phyloP scores from a whole-genome alignment of 805 yeast genomes.

The Blastobotrys parvus region DNA sequence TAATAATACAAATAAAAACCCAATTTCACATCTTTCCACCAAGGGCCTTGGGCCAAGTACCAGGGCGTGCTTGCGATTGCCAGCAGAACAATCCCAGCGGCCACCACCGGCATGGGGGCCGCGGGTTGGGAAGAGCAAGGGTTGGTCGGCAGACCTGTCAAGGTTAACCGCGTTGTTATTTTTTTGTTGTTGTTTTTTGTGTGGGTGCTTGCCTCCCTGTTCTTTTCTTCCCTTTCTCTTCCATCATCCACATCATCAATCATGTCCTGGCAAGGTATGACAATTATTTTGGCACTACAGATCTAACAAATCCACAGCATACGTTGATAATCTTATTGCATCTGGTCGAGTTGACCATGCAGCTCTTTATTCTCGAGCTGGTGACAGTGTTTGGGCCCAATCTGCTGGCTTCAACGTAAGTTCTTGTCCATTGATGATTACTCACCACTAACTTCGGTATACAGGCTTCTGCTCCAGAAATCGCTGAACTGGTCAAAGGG shows the following conservation, averaged over 20 bases:
- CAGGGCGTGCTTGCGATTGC: too few species aligned
- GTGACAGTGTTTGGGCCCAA: constrained; percentile 91
- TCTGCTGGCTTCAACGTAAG: constrained; percentile 48
- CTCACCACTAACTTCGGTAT: constrained; percentile 12
- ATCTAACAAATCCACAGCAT: constrained; percentile 59
- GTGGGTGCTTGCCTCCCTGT: neutral
- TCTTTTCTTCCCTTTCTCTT: neutral
- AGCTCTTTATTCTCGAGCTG: constrained; percentile 87
- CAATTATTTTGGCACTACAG: too few species aligned
- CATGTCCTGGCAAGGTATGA: constrained; percentile 29
- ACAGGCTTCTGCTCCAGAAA: constrained; percentile 58
- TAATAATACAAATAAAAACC: too few species aligned
- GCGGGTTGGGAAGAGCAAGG: too few species aligned
- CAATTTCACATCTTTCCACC: too few species aligned
- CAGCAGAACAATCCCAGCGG: too few species aligned
- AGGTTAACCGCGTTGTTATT: too few species aligned
- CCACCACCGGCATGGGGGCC: too few species aligned
- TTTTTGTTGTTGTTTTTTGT: too few species aligned
- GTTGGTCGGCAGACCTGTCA: too few species aligned
- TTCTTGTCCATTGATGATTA: constrained; percentile 1
- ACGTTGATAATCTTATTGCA: constrained; percentile 85
- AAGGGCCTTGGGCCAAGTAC: too few species aligned
- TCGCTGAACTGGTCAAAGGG: constrained; percentile 65
- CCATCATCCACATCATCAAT: neutral
- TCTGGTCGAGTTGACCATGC: constrained; percentile 89